A percentile compares a stretch with the other conserved stretches of the same genome.
These are phyloP conservation scores for Batkoa obscura DNA, from an alignment of 371 early-diverging fungal genomes.

Conservation along the genomic window DNA sequence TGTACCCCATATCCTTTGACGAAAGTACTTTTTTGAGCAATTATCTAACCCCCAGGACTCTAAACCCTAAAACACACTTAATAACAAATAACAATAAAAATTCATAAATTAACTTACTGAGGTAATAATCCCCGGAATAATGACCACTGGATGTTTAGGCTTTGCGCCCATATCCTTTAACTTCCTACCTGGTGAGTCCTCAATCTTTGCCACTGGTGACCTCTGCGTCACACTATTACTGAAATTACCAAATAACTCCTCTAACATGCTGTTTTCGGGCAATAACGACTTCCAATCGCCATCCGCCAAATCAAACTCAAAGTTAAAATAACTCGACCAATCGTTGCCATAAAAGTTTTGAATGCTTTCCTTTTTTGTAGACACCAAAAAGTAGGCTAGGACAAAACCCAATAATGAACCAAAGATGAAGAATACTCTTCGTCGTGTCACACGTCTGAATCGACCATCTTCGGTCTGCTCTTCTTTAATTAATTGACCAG, in stretches of 20 bases:
- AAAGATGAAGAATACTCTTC: conserved; percentile 22
- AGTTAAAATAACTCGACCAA: conserved; percentile 1
- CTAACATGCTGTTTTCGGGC: conserved; percentile 43
- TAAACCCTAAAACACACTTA: conserved; percentile 23
- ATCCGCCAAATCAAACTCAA: background rate
- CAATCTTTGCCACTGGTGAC: background rate
- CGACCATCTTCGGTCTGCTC: background rate
- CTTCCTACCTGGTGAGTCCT: conserved; percentile 8
- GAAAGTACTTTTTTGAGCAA: conserved; percentile 57
- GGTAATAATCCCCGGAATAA: conserved; percentile 85
- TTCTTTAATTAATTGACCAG: background rate
- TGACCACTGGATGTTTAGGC: conserved; percentile 49
- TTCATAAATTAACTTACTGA: conserved; percentile 18
- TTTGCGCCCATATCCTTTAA: conserved; percentile 18
- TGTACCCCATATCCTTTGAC: conserved; percentile 87
- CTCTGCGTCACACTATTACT: background rate
- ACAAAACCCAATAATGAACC: conserved; percentile 27
- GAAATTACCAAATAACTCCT: conserved; percentile 5
- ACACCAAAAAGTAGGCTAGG: conserved; percentile 15
- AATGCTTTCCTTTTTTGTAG: conserved; percentile 22
- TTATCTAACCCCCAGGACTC: conserved; percentile 77
- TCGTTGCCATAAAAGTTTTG: conserved; percentile 15
- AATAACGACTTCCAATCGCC: conserved; percentile 32
- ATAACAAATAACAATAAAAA: background rate
- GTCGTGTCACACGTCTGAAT: conserved; percentile 9